A percentile compares a stretch with the other conserved stretches of the same genome.
phyloP scores from a whole-genome alignment of 1,284 basidiomycete genomes.

The Omphalotus olearius region DNA sequence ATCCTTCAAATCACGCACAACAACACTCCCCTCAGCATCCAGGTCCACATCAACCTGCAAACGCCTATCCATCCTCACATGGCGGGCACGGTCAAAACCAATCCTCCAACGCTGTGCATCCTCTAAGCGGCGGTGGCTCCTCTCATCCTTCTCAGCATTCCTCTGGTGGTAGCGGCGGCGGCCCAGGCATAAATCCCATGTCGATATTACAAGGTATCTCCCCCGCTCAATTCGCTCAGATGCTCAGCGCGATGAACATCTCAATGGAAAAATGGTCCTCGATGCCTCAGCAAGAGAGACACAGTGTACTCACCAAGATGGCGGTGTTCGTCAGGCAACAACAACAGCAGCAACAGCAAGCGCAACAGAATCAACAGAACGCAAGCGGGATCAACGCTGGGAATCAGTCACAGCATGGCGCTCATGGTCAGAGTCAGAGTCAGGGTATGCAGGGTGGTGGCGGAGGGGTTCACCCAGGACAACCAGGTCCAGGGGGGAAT shows the following conservation, averaged over 20 bases:
- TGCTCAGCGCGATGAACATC: conserved; percentile 2
- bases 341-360: neutral
- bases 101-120: neutral
- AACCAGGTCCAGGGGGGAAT: neutral
- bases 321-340: neutral
- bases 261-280: neutral
- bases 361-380: neutral
- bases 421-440: neutral
- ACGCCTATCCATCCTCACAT: conserved; percentile 1
- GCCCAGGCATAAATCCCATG: neutral
- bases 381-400: neutral
- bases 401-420: neutral
- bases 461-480: neutral
- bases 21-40: neutral
- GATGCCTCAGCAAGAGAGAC: conserved; percentile 1
- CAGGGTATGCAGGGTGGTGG: neutral
- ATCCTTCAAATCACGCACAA: neutral
- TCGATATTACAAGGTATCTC: neutral
- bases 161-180: neutral
- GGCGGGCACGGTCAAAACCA: neutral
- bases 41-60: neutral
- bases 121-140: neutral
- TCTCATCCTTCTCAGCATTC: conserved; percentile 1
- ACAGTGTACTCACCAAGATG: neutral
- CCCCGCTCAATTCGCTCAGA: neutral